These are phyloP conservation scores for Basipetospora chlamydospora DNA, from an alignment of 2,329 filamentous ascomycete genomes.

Conservation along the genomic window DNA sequence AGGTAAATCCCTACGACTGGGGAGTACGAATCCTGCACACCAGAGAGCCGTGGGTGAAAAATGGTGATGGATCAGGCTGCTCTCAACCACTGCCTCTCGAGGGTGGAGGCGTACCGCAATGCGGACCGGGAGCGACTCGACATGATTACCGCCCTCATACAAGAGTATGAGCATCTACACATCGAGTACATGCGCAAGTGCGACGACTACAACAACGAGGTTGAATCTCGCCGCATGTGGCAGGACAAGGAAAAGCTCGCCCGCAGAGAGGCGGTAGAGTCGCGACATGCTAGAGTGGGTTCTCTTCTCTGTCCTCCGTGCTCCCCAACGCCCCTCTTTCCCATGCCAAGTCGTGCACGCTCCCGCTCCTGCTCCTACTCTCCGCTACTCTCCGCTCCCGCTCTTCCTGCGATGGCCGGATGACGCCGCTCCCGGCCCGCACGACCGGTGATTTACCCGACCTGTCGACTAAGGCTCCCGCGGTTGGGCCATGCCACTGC, in stretches of 20 bases:
- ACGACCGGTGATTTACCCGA: no score
- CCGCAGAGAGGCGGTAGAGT: conserved; percentile 4
- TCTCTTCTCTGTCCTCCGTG: background rate
- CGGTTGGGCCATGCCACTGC: no score
- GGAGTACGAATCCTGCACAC: background rate
- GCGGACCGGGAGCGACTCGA: conserved; percentile 4
- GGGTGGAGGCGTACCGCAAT: conserved; percentile 4
- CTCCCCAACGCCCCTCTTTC: no score
- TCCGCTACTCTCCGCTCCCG: no score
- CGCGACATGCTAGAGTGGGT: conserved; percentile 9
- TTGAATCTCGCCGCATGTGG: conserved; percentile 11
- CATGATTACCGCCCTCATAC: conserved; percentile 5
- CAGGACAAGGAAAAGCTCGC: conserved; percentile 6
- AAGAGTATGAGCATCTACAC: conserved; percentile 4
- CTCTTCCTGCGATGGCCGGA: no score
- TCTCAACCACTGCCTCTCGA: background rate
- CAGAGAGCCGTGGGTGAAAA: background rate
- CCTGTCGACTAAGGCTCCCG: no score
- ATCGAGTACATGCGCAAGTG: conserved; percentile 7
- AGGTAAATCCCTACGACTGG: no score
- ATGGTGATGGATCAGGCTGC: conserved; percentile 2
- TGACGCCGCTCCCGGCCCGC: no score
- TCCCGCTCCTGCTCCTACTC: no score
- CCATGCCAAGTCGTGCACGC: no score
- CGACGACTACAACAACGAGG: conserved; percentile 11